Conservation (phyloP, 805 yeast genomes). For the Candida loeiensis region DNA sequence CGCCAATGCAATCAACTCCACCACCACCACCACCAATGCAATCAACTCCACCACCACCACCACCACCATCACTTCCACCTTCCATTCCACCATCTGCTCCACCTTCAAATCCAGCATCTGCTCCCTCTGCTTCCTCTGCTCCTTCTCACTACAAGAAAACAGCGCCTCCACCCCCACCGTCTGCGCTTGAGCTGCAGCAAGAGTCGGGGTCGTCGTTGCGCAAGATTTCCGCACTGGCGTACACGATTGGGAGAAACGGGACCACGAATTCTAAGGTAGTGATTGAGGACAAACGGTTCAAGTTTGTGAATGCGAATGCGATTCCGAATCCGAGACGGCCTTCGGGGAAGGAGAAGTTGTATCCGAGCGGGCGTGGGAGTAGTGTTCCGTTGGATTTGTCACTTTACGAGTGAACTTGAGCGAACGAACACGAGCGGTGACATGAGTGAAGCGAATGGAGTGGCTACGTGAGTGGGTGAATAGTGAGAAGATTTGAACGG, state of each 20-base stretch:
- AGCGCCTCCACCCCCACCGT: slow-evolving; percentile 32
- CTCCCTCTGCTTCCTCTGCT: slow-evolving; percentile 12
- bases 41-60: slow-evolving; percentile 18
- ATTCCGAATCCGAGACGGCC: slow-evolving; percentile 87
- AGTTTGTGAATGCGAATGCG: slow-evolving; percentile 61
- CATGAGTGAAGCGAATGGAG: too few relatives aligned
- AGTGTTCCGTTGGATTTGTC: slow-evolving; percentile 79
- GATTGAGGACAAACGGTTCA: slow-evolving; percentile 70
- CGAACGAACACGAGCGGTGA: too few relatives aligned
- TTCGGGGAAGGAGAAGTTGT: slow-evolving; percentile 57
- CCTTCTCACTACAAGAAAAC: slow-evolving; percentile 23
- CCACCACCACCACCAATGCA: slow-evolving; percentile 14
- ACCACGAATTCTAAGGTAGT: slow-evolving; percentile 26
- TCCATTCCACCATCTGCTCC: slow-evolving; percentile 7
- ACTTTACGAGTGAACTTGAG: slow-evolving; percentile 1
- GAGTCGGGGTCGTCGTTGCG: slow-evolving; percentile 50
- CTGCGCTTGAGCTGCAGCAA: slow-evolving; percentile 40
- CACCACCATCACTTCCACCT: slow-evolving; percentile 15
- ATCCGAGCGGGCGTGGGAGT: slow-evolving; percentile 94
- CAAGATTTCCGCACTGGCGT: slow-evolving; percentile 61
- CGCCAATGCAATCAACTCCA: slow-evolving; percentile 16
- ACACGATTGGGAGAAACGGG: slow-evolving; percentile 48
- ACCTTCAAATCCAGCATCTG: slow-evolving; percentile 7
- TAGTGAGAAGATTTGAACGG: too few relatives aligned
- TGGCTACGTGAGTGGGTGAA: too few relatives aligned